Conservation (phyloP, 305 asterid species). For the Fraxinus velutina region DNA sequence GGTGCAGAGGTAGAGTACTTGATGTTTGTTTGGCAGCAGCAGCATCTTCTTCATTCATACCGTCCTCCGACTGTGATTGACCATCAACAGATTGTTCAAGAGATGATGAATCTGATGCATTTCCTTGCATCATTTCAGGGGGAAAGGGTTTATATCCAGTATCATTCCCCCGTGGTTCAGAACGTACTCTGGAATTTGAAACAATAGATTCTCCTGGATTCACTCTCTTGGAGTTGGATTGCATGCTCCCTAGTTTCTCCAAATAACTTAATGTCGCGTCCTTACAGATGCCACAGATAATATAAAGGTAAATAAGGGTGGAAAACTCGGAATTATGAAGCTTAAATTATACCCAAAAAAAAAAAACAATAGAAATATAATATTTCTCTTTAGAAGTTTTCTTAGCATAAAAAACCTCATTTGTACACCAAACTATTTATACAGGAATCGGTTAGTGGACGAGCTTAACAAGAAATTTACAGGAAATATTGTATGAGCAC, state of each 20-base stretch:
- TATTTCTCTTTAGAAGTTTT: not conserved
- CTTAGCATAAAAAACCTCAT: not conserved
- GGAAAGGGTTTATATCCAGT: conserved; percentile 39
- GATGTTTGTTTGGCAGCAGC: conserved; percentile 45
- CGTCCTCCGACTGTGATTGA: conserved; percentile 44
- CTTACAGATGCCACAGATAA: conserved; percentile 21
- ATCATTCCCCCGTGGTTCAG: conserved; percentile 56
- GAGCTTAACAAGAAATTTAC: not conserved
- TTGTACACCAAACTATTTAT: not conserved
- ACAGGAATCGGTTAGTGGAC: not conserved
- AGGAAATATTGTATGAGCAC: not conserved
- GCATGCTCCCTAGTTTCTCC: conserved; percentile 48
- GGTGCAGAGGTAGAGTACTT: conserved; percentile 32
- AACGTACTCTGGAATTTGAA: conserved; percentile 30
- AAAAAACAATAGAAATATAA: not conserved
- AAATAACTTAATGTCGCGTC: conserved; percentile 15
- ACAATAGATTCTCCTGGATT: conserved; percentile 38
- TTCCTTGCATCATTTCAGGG: conserved; percentile 43
- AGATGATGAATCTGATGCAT: conserved; percentile 61
- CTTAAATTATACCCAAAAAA: not conserved
- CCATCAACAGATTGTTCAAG: conserved; percentile 42
- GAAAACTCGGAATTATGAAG: not conserved
- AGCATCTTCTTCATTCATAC: conserved; percentile 51
- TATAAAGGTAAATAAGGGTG: conserved; percentile 4
- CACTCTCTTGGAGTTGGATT: conserved; percentile 45